phyloP scores from a whole-genome alignment of 2,329 filamentous ascomycete genomes.

The Talaromyces atroroseus region DNA sequence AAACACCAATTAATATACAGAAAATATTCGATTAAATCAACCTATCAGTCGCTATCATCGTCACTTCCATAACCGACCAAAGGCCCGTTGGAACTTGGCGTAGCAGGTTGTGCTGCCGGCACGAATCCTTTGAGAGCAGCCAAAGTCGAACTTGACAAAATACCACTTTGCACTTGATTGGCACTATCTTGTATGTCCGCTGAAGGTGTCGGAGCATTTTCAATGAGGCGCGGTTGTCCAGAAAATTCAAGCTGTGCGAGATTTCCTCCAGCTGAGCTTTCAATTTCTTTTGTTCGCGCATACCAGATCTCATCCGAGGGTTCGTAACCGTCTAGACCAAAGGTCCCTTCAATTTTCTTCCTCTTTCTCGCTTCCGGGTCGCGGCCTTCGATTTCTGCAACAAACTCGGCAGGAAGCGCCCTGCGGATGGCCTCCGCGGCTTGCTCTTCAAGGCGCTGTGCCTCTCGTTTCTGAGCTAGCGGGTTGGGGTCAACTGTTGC shows the following conservation, averaged over 20 bases:
- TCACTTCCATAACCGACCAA: slow-evolving; percentile 88
- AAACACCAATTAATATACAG: slow-evolving; percentile 26
- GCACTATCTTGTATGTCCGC: slow-evolving; percentile 17
- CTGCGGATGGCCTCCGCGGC: slow-evolving; percentile 87
- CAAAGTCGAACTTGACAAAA: slow-evolving; percentile 77
- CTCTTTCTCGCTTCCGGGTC: slow-evolving; percentile 83
- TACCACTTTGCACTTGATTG: slow-evolving; percentile 55
- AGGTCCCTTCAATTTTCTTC: slow-evolving; percentile 81
- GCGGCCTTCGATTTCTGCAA: slow-evolving; percentile 88
- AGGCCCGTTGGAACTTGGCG: slow-evolving; percentile 52
- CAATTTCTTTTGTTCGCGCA: slow-evolving; percentile 66
- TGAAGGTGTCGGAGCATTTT: slow-evolving; percentile 39
- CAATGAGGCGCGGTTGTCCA: slow-evolving; percentile 42
- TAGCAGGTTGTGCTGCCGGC: slow-evolving; percentile 42
- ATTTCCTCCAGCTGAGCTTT: slow-evolving; percentile 51
- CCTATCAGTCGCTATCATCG: slow-evolving; percentile 61
- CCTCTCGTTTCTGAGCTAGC: slow-evolving; percentile 87
- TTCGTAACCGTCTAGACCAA: slow-evolving; percentile 85
- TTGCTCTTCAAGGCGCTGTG: slow-evolving; percentile 83
- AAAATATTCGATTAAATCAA: slow-evolving; percentile 12
- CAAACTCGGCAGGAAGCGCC: slow-evolving; percentile 81
- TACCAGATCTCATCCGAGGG: slow-evolving; percentile 93
- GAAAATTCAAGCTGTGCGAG: slow-evolving; percentile 44
- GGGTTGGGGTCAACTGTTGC: slow-evolving; percentile 95
- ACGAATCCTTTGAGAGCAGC: slow-evolving; percentile 63